Evolutionary conservation across 306 rosid genomes (phyloP), one percentile per base, ranked within the genome.

Genomic region (Cajanus cajan): DNA sequence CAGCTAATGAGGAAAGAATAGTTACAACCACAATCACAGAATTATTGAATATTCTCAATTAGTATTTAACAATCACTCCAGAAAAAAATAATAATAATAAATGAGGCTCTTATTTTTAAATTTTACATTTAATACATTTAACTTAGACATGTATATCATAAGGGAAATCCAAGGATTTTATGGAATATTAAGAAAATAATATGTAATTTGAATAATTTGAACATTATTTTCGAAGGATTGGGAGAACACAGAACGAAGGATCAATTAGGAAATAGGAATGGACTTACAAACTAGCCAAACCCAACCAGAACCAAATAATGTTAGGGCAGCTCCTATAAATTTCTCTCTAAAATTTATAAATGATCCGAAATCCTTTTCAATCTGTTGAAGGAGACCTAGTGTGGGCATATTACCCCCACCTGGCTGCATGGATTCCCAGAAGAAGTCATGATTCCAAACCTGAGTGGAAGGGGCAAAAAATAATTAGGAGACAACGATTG

Each of bases 261-360:
- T 44, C 62, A 48, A 69, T 13, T 31, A 50, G 64, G 39, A 48
- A 69, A 9, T 31, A 50, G 64, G 39, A 58, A 78, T 55, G 78
- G 81, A 90, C 98, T 92, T 86, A 95, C 99, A 82, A 73, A 95
- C 98, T 82, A 95, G 94, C 99, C 99, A 95, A 87, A 95, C 97
- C 99, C 98, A 93, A 64, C 99, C 99, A 82, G 99, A 95, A 77
- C 99, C 99, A 79, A 93, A 91, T 51, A 78, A 86, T n/a, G 92
- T 66, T 65, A 90, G 90, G 28, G 98, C 89, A 57, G 93, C 86
- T 81, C 81, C 90, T 52, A 65, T 55, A 80, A 95, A 91, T 76
- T 86, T 92, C 75, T 91, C 96, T 79, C 82, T 89, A 81, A 93
- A 95, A 89, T 89, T 83, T 33, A 82, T 37, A 78, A 84, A 95